Evolutionary conservation across 441 rosid genomes (phyloP), one percentile per base, ranked within the genome.

Genomic region (Eruca vesicaria): DNA sequence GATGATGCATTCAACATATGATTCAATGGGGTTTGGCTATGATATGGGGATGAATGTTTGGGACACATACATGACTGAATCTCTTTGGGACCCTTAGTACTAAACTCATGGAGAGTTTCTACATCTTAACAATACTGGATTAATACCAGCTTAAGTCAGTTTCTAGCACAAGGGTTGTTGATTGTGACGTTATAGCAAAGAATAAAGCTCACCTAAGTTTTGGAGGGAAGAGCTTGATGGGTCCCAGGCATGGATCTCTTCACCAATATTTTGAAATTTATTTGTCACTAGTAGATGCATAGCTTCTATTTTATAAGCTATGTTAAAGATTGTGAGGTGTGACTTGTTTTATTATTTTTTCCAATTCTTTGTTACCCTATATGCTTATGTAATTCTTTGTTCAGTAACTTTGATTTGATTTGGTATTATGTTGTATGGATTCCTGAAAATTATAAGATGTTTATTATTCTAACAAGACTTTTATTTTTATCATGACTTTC

Each of bases 301-400:
- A 63, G 81, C 81, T 72, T 38, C 73, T 62, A 72, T 72, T 78
- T 72, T 4, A 67, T 72, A 68, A 78, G 74, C 78, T 73, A n/a
- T 72, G 74, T 67, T 28, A 77, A 77, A 72, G 43, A 71, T 61
- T 78, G 69, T 66, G 77, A 72, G 68, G 73, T 66, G 69, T 66
- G 73, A 72, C 77, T 71, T 23, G 29, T 71, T 19, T 66, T 77
- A 68, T 64, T 77, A 4, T 5, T 57, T 58, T 58, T 58, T 19
- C 31, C 11, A 65, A 35, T 65, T 69, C 12, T 70, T 71, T 77
- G 76, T 64, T 60, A 66, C 52, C 63, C 28, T 29, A 68, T 55
- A 59, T 59, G 19, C 58, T 58, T 66, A 60, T 66, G 73, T 71
- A 32, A 71, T 71, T 36, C 55, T 41, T 23, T 63, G 53, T 62